These are phyloP conservation scores for Prinsepia uniflora DNA, from an alignment of 306 rosid species.

Conservation along the genomic window DNA sequence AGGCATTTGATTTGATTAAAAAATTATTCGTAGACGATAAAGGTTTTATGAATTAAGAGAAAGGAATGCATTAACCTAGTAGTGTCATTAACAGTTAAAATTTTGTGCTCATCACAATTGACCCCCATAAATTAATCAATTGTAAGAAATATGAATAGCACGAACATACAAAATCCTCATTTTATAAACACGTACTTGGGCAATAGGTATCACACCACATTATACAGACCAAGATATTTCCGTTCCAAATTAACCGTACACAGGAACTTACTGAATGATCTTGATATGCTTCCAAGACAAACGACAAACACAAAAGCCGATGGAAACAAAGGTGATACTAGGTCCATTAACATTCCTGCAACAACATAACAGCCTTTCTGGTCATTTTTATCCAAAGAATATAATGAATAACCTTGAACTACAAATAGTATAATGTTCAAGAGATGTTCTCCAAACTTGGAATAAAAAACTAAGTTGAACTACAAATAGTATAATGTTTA, in stretches of 20 bases:
- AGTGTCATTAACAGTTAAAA: slow-evolving; percentile 10
- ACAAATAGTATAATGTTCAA: background rate
- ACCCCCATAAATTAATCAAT: background rate
- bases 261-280: slow-evolving; percentile 92
- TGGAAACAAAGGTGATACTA: slow-evolving; percentile 84
- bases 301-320: slow-evolving; percentile 80
- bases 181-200: background rate
- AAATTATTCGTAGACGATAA: background rate
- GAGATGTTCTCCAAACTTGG: slow-evolving; percentile 12
- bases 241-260: slow-evolving; percentile 1
- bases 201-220: background rate
- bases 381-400: slow-evolving; percentile 23
- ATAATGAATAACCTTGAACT: slow-evolving; percentile 2
- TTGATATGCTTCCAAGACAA: slow-evolving; percentile 90
- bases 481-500: background rate
- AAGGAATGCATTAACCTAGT: background rate
- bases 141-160: no score
- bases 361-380: slow-evolving; percentile 20
- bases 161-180: background rate
- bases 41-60: background rate
- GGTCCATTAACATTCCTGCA: slow-evolving; percentile 99
- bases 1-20: background rate
- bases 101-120: background rate
- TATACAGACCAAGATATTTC: background rate
- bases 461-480: no score